Evolutionary conservation across 371 early-diverging fungal genomes (phyloP).

Genomic region (Batrachochytrium dendrobatidis): DNA sequence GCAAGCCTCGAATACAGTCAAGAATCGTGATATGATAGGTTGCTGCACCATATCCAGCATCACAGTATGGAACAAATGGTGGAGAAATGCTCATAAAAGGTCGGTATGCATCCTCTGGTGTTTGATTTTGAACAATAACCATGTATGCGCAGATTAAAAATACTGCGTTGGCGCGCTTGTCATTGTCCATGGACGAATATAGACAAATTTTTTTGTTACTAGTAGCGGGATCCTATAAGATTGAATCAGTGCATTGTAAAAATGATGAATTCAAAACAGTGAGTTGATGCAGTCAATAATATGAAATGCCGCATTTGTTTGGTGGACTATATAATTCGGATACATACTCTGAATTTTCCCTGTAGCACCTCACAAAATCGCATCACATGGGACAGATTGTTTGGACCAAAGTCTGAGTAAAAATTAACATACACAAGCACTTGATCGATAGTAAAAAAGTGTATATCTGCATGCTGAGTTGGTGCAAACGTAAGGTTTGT

Average conservation of each 20-base stretch:
- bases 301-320: not conserved
- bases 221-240: slow-evolving; percentile 30
- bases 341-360: slow-evolving; percentile 38
- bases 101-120: slow-evolving; percentile 48
- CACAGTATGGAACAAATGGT: slow-evolving; percentile 49
- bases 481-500: slow-evolving; percentile 27
- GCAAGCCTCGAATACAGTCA: slow-evolving; percentile 53
- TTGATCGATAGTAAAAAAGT: slow-evolving; percentile 39
- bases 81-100: slow-evolving; percentile 37
- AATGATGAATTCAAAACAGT: not conserved
- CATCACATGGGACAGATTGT: slow-evolving; percentile 48
- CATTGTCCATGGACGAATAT: slow-evolving; percentile 39
- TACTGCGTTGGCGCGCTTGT: slow-evolving; percentile 51
- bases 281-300: not conserved
- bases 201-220: slow-evolving; percentile 43
- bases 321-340: not conserved
- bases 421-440: slow-evolving; percentile 37
- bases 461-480: slow-evolving; percentile 21
- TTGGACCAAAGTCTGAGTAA: slow-evolving; percentile 56
- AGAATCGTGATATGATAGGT: slow-evolving; percentile 53
- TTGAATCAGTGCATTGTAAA: not conserved
- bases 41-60: slow-evolving; percentile 57
- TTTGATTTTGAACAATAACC: slow-evolving; percentile 47
- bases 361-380: slow-evolving; percentile 48
- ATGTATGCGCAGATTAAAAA: slow-evolving; percentile 53